Base-by-base conservation (phyloP, 768 basidiomycete genomes). In the Rubroboletus satanas region DNA sequence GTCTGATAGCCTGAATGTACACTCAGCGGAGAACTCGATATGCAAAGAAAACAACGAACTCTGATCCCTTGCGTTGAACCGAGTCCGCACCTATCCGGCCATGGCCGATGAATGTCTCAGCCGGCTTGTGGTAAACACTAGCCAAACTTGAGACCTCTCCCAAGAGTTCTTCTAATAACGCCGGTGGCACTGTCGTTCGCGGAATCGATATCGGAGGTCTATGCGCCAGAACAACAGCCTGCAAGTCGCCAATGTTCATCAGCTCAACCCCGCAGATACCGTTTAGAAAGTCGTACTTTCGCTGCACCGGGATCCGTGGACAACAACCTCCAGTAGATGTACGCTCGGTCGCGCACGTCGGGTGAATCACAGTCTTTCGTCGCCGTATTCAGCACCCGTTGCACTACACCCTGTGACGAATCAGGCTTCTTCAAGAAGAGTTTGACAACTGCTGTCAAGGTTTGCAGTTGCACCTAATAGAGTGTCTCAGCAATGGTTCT, bases 331-430 rank as follows among this genome's bases (percentile, higher is more conserved):
- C 97, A 99, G 66, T 98, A 98, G 38, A 98, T 96, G 67, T 98
- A 99, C 1, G 97, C 97, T 46, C 95, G 81, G 70, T 99, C 97
- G 39, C 97, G 82, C 15, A 99, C 92, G 69, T 98, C 96, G 12
- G 97, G 92, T 6, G 89, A 94, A 64, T 99, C 97, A 62, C 94
- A 97, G 62, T 94, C 93, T 66, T 94, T 98, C 4, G 97, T 99
- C 0, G 97, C 97, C 0, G 93, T 94, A 58, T 90, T 87, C 39
- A 98, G 75, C 3, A 98, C 87, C n/a, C 81, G 79, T 67, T 98
- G 96, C 1, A 98, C 96, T 15, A 98, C 79, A 6, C 81, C 88
- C 69, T 98, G 96, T 35, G 95, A 89, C 28, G 84, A 82, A 62
- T 98, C 96, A 0, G 96, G 95, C 68, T 94, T 95, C 75, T 88